A percentile compares a stretch with the other conserved stretches of the same genome.
These are phyloP conservation scores for Aulographum hederae DNA, from an alignment of 2,329 filamentous ascomycete genomes.

Conservation along the genomic window DNA sequence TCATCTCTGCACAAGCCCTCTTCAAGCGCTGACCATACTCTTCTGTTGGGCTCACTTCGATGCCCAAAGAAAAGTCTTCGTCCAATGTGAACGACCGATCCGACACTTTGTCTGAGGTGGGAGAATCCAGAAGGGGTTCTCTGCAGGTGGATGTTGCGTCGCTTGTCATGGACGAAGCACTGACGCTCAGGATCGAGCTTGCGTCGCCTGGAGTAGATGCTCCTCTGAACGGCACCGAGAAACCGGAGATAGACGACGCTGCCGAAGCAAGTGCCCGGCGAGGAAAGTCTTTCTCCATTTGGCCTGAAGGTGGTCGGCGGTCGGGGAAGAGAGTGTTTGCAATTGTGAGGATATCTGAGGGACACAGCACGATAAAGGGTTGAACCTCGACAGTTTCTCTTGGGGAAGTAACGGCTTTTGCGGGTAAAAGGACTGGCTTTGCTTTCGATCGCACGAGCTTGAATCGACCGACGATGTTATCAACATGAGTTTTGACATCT, in stretches of 20 bases:
- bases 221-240: constrained; percentile 31
- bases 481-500: constrained; percentile 48
- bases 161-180: constrained; percentile 53
- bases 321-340: constrained; percentile 74
- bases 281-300: constrained; percentile 23
- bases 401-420: constrained; percentile 52
- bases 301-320: constrained; percentile 41
- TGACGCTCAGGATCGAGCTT: constrained; percentile 53
- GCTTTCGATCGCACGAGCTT: constrained; percentile 22
- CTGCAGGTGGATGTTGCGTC: constrained; percentile 54
- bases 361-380: constrained; percentile 62
- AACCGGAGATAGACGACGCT: constrained; percentile 29
- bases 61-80: not conserved
- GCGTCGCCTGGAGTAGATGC: constrained; percentile 40
- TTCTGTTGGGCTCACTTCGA: constrained; percentile 13
- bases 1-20: constrained; percentile 53
- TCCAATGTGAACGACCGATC: no score
- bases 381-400: constrained; percentile 63
- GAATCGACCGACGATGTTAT: constrained; percentile 52
- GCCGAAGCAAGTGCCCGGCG: constrained; percentile 24
- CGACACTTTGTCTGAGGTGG: no score
- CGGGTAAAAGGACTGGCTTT: constrained; percentile 45
- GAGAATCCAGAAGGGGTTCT: no score
- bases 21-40: constrained; percentile 35
- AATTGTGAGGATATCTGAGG: constrained; percentile 61